Evolutionary conservation across 1,139 yeast species (phyloP).

Genomic region (Saccharomyces hybrid): DNA sequence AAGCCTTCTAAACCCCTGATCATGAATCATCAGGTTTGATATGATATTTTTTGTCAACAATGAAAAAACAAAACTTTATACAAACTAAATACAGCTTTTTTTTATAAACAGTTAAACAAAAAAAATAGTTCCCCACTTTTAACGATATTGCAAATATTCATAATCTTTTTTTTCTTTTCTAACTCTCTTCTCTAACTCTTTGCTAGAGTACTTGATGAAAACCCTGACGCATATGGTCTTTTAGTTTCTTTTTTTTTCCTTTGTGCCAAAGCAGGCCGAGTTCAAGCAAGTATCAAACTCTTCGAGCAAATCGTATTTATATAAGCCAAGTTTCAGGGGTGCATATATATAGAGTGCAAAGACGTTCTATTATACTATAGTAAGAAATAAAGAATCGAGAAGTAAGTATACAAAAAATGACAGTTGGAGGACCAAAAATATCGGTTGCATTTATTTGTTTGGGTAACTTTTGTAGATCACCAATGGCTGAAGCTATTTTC

Average conservation of each 20-base stretch:
- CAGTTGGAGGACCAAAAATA: conserved; percentile 29
- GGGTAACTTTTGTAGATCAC: conserved; percentile 94
- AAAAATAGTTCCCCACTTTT: not conserved
- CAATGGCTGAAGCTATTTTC: conserved; percentile 96
- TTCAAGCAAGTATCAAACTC: not conserved
- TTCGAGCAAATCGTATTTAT: not conserved
- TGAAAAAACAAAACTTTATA: not conserved
- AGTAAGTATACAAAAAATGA: not conserved
- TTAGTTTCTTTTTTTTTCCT: not conserved
- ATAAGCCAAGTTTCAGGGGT: not conserved
- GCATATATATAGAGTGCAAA: too few relatives aligned
- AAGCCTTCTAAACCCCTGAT: conserved; percentile 50
- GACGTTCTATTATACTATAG: too few relatives aligned
- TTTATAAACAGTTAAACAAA: not conserved
- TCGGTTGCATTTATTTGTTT: conserved; percentile 85
- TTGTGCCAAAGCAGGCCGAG: not conserved
- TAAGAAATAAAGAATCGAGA: not conserved
- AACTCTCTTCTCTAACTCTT: too few relatives aligned
- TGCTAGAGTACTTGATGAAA: too few relatives aligned
- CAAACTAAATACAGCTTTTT: not conserved
- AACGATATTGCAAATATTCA: not conserved
- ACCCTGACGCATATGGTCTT: too few relatives aligned
- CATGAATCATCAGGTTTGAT: not conserved
- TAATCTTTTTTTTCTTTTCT: not conserved
- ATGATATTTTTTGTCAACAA: not conserved